Conservation (phyloP, 169 alveolate genomes). For the Eimeria mitis region DNA sequence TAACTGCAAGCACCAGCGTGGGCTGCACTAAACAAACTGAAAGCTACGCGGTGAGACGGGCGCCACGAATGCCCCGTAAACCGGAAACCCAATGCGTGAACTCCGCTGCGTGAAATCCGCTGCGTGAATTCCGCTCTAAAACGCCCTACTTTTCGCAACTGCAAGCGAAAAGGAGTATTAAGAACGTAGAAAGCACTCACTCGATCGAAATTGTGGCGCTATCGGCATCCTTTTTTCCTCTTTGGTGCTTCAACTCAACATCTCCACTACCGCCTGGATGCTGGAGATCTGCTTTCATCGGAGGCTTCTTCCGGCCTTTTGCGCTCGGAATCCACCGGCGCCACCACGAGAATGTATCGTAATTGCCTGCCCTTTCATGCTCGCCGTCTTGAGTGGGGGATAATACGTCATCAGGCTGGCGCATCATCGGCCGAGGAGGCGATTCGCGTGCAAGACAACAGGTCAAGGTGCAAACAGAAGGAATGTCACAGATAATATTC, state of each 20-base stretch:
- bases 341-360: background rate
- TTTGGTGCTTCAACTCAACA: background rate
- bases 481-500: background rate
- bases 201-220: slow-evolving; percentile 6
- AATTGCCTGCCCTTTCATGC: background rate
- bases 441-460: background rate
- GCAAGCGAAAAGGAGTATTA: no score
- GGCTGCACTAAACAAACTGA: background rate
- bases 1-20: background rate
- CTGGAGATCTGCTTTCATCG: background rate
- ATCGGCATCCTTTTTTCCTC: background rate
- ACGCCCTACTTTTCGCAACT: background rate
- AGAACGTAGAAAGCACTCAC: background rate
- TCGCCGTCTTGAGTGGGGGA: background rate
- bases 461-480: background rate
- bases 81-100: background rate
- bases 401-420: background rate
- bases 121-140: background rate
- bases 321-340: background rate
- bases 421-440: slow-evolving; percentile 12
- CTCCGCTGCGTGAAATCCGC: background rate
- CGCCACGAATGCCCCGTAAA: background rate
- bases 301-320: background rate
- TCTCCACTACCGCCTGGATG: background rate
- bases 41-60: no score